Conservation (phyloP, 2,329 filamentous ascomycete species). For the Botryosphaeria dothidea region DNA sequence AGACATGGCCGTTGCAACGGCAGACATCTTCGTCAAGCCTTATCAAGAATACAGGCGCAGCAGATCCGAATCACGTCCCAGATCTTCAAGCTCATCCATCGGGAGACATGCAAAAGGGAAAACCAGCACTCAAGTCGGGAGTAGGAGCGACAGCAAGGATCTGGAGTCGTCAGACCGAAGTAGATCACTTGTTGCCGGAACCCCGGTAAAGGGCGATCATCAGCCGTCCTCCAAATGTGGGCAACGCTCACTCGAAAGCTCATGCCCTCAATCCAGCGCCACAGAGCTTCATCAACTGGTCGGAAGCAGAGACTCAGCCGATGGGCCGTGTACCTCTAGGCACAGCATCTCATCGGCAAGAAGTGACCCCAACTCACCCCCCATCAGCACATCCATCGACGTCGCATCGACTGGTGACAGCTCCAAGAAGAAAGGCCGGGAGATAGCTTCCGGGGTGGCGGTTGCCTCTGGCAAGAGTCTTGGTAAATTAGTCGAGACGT, state of each 20-base stretch:
- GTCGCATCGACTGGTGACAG: neutral
- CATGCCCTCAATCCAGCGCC: neutral
- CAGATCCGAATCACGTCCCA: neutral
- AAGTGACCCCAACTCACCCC: neutral
- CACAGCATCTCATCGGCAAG: neutral
- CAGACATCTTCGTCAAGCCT: slow-evolving; percentile 48
- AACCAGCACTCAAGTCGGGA: neutral
- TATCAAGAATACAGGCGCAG: neutral
- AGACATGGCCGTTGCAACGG: slow-evolving; percentile 59
- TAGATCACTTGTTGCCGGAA: neutral
- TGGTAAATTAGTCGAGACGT: slow-evolving; percentile 24
- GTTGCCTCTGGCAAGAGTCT: slow-evolving; percentile 24
- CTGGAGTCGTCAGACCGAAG: neutral
- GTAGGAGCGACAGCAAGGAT: neutral
- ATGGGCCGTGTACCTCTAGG: no score
- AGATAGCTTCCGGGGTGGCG: slow-evolving; percentile 22
- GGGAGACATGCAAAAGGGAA: neutral
- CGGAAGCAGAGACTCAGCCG: no score
- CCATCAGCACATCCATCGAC: neutral
- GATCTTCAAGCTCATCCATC: neutral
- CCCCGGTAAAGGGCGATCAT: no score
- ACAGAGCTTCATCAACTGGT: no score
- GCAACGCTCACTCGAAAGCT: neutral
- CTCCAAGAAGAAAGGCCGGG: neutral
- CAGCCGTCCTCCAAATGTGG: no score